Evolutionary conservation across 768 basidiomycete species (phyloP).

Genomic region (Suillus hirtellus): DNA sequence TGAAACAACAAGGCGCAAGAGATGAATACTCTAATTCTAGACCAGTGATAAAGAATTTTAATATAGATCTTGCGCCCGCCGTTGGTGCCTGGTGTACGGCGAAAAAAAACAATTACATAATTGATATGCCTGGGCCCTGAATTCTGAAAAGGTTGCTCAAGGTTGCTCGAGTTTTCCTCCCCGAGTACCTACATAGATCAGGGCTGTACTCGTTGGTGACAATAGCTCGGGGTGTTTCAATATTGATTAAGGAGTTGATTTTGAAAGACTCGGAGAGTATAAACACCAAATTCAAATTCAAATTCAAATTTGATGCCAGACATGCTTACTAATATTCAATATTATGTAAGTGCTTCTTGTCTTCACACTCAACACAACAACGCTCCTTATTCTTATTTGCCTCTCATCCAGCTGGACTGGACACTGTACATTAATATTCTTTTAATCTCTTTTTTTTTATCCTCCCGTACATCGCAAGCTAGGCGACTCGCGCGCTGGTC

Average conservation of each 20-base stretch:
- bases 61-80: too few species aligned
- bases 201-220: too few species aligned
- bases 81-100: too few species aligned
- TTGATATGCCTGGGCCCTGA: neutral
- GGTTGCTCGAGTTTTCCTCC: neutral
- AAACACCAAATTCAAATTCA: neutral
- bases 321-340: neutral
- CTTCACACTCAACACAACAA: neutral
- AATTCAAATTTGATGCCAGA: neutral
- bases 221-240: neutral
- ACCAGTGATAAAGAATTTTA: too few species aligned
- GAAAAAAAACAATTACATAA: neutral
- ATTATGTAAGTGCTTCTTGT: neutral
- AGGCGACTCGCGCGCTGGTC: neutral
- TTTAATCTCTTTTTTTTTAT: neutral
- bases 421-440: neutral
- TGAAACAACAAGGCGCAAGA: slow-evolving; percentile 3
- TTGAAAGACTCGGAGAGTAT: neutral
- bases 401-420: slow-evolving; percentile 28
- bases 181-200: neutral
- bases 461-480: neutral
- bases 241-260: neutral
- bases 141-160: neutral
- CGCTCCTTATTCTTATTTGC: slow-evolving; percentile 9
- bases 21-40: neutral